Base-by-base conservation (phyloP, 1,284 basidiomycete species). In the Cystobasidium pallidum region DNA sequence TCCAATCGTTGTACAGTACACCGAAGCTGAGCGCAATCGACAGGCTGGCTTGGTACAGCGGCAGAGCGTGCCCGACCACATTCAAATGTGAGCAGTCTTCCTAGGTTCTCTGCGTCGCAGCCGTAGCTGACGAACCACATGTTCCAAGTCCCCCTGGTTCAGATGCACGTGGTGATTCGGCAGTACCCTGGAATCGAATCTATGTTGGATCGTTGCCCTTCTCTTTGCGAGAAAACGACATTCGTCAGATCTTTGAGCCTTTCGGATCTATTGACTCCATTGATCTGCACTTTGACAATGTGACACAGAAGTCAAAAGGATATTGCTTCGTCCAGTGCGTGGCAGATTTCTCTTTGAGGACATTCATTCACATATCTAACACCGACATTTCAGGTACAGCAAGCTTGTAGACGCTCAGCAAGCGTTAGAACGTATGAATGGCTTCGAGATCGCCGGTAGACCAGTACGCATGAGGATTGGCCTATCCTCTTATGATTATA, bases 181-280 rank as follows among this genome's bases (percentile, higher is more conserved):
- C 81, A 43, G 83, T 84, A 73, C 82, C 84, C 30, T 83, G 83
- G 72, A 81, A 84, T 76, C 92, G 94, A 81, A 87, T 99, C 80
- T 99, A 96, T 81, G 92, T 99, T 80, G 93, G 94, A 74, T 95
- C 92, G 75, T 84, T 99, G 58, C 92, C 97, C 81, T 97, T 95
- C 85, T 94, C 93, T 81, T 88, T 99, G 75, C 92, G 91, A 63
- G 91, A 94, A 82, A 90, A 92, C 77, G 94, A 99, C 84, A 90
- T 99, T 82, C 91, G 90, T 82, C 91, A 96, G 85, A 95, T 99
- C 76, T 99, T 99, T 82, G 93, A 95, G 80, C 94, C 95, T 3
- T 99, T 99, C 81, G 95, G 95, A 77, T 91, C 92, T 82, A 86
- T 99, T 77, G 94, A 95, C 82, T 95, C 95, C 83, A 94, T 99